Evolutionary conservation across 2,329 filamentous ascomycete species (phyloP).

Genomic region (Gaeumannomyces sp.): DNA sequence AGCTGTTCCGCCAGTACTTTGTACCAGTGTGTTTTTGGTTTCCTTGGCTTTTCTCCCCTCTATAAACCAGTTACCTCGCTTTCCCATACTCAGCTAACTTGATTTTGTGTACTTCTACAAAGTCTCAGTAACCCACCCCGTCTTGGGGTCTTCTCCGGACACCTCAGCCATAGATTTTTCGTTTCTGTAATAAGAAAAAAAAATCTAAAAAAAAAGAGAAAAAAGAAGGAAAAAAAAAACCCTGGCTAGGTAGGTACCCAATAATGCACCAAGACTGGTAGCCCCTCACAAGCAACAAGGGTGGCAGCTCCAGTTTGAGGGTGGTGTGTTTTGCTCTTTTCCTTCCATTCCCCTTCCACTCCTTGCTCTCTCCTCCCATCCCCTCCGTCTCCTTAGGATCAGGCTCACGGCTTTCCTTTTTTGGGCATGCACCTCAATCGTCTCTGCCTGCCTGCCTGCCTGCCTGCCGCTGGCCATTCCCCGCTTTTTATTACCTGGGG

Average conservation of each 20-base stretch:
- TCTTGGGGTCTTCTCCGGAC: background rate
- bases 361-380: constrained; percentile 8
- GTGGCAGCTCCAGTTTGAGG: constrained; percentile 10
- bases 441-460: too few species aligned
- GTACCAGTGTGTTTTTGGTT: background rate
- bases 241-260: background rate
- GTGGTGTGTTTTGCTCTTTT: constrained; percentile 8
- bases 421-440: too few species aligned
- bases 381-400: too few species aligned
- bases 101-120: background rate
- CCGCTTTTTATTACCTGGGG: background rate
- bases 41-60: background rate
- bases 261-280: background rate
- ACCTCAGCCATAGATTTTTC: background rate
- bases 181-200: too few species aligned
- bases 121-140: background rate
- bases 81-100: background rate
- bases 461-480: too few species aligned
- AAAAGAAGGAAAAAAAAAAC: background rate
- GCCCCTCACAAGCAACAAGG: background rate
- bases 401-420: too few species aligned
- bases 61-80: too few species aligned
- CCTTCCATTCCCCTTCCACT: constrained; percentile 23
- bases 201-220: background rate
- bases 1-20: constrained; percentile 6